Evolutionary conservation across 805 yeast species (phyloP).

Genomic region (Komagataella mondaviorum): DNA sequence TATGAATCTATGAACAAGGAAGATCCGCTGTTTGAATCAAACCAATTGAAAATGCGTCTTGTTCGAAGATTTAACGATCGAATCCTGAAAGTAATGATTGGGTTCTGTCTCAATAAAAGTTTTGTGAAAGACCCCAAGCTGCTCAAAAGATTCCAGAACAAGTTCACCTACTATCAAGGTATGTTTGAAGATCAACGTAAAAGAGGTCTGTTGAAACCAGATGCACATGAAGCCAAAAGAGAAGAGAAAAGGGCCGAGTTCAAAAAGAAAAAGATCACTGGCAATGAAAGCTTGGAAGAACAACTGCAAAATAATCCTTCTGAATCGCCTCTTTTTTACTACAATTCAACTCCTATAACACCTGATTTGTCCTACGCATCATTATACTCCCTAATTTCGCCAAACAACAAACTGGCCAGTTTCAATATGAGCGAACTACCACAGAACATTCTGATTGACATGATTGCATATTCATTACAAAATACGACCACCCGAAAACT

Average conservation of each 20-base stretch:
- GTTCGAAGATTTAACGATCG: constrained; percentile 22
- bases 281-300: constrained; percentile 3
- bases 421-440: constrained; percentile 66
- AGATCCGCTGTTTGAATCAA: constrained; percentile 30
- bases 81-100: constrained; percentile 17
- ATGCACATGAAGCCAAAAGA: constrained; percentile 24
- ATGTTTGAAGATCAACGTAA: constrained; percentile 14
- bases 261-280: constrained; percentile 8
- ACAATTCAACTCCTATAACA: constrained; percentile 18
- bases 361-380: constrained; percentile 38
- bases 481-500: constrained; percentile 38
- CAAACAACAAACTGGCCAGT: constrained; percentile 40
- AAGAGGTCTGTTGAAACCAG: constrained; percentile 19
- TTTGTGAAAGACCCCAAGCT: constrained; percentile 18
- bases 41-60: constrained; percentile 15
- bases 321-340: constrained; percentile 9
- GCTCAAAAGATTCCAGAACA: constrained; percentile 18
- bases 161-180: constrained; percentile 16
- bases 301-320: constrained; percentile 11
- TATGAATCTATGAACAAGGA: constrained; percentile 47
- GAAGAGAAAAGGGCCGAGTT: constrained; percentile 10
- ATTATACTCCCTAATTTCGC: constrained; percentile 53
- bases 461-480: constrained; percentile 54
- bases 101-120: constrained; percentile 18
- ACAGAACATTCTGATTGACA: constrained; percentile 43